Conservation (phyloP, 176 grass and related monocot genomes). For the Hordeum marinum region DNA sequence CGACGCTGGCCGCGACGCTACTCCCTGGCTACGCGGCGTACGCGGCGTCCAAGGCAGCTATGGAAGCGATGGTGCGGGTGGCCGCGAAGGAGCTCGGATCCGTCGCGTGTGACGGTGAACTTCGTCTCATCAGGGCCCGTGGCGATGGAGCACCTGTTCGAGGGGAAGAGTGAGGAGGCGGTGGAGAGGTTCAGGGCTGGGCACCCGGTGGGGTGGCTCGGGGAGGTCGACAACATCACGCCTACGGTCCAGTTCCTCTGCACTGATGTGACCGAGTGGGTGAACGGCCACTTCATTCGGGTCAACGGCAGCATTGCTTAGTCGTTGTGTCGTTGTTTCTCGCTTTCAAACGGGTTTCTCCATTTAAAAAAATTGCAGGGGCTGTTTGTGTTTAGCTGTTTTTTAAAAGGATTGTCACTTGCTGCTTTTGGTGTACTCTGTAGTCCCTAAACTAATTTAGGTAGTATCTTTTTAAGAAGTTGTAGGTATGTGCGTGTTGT, state of each 20-base stretch:
- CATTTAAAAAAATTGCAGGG: too few species aligned
- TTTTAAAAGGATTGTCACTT: too few species aligned
- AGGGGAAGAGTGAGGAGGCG: background rate
- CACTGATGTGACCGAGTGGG: slow-evolving; percentile 52
- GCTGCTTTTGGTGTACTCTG: too few species aligned
- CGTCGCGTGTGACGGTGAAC: background rate
- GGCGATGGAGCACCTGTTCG: background rate
- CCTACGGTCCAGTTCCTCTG: slow-evolving; percentile 58
- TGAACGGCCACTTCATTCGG: slow-evolving; percentile 59
- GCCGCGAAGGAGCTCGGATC: background rate
- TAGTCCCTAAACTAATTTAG: too few species aligned
- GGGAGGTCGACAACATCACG: slow-evolving; percentile 35
- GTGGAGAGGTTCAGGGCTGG: background rate
- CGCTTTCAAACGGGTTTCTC: too few species aligned
- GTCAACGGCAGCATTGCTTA: slow-evolving; percentile 45
- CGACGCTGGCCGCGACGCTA: background rate
- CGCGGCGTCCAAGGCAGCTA: slow-evolving; percentile 42
- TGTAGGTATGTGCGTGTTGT: too few species aligned
- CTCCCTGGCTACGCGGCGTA: slow-evolving; percentile 24
- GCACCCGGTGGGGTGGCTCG: slow-evolving; percentile 46
- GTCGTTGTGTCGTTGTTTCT: too few species aligned
- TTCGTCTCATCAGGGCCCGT: background rate
- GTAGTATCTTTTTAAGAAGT: too few species aligned
- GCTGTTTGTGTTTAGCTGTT: too few species aligned
- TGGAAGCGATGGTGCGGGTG: slow-evolving; percentile 48